Conservation (phyloP, 1,284 basidiomycete species). For the Boletus sp. region DNA sequence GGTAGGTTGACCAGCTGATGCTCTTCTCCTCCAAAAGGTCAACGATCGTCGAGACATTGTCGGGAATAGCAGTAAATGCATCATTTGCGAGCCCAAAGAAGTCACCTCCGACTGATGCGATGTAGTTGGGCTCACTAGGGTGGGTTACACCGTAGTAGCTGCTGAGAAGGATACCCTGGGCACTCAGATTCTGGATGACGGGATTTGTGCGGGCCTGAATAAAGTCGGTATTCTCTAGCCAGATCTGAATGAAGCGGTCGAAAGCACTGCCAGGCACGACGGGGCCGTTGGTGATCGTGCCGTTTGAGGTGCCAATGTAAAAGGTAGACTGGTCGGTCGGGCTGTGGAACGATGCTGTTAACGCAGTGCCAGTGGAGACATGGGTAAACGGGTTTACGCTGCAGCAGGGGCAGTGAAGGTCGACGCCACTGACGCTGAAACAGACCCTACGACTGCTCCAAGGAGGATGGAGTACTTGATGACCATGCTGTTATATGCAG, state of each 20-base stretch:
- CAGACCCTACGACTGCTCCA: constrained; percentile 12
- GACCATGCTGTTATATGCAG: constrained; percentile 13
- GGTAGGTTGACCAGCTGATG: constrained; percentile 54
- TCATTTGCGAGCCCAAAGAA: constrained; percentile 60
- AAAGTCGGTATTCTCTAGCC: constrained; percentile 61
- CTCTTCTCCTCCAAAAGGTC: constrained; percentile 60
- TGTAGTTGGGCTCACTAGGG: constrained; percentile 64
- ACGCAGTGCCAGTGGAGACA: background rate
- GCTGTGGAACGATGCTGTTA: constrained; percentile 15
- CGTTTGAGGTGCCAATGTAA: constrained; percentile 27
- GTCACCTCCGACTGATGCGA: constrained; percentile 50
- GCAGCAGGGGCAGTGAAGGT: constrained; percentile 31
- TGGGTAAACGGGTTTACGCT: constrained; percentile 17
- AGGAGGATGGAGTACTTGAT: constrained; percentile 17
- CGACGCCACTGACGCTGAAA: constrained; percentile 27
- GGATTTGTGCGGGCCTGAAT: constrained; percentile 30
- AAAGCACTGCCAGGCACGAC: constrained; percentile 43
- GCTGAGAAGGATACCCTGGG: constrained; percentile 50
- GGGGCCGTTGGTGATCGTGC: constrained; percentile 27
- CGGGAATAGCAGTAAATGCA: constrained; percentile 33
- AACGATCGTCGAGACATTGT: constrained; percentile 53
- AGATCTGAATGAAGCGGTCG: constrained; percentile 53
- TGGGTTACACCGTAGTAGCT: constrained; percentile 59
- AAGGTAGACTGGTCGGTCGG: constrained; percentile 29
- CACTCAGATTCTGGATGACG: constrained; percentile 47